Evolutionary conservation across 208 protist genomes (phyloP).

Genomic region (Leishmania arabica): DNA sequence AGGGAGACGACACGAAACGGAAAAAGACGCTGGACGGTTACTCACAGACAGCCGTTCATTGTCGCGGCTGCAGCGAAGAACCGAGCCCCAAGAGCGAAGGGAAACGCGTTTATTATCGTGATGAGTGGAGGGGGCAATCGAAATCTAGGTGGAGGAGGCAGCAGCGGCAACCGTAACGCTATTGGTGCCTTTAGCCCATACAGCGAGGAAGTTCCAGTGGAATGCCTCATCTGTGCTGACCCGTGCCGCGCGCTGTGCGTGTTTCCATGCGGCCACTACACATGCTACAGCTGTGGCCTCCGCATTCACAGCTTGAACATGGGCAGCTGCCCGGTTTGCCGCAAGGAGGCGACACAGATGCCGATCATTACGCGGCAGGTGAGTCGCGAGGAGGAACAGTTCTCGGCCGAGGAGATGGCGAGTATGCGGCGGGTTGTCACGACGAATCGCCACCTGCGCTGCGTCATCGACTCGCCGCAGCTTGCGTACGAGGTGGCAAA

Average conservation of each 20-base stretch:
- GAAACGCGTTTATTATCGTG: neutral
- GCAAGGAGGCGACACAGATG: constrained; percentile 33
- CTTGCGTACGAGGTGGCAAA: constrained; percentile 67
- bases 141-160: neutral
- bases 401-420: constrained; percentile 53
- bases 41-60: neutral
- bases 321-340: constrained; percentile 77
- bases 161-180: neutral
- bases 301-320: constrained; percentile 69
- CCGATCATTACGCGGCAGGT: constrained; percentile 60
- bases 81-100: neutral
- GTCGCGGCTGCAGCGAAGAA: neutral
- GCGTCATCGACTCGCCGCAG: constrained; percentile 50
- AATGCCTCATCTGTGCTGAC: constrained; percentile 86
- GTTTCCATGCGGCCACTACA: constrained; percentile 81
- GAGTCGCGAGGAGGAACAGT: constrained; percentile 54
- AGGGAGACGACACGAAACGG: neutral
- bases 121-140: constrained; percentile 2
- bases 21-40: neutral
- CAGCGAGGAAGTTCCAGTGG: constrained; percentile 36
- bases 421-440: constrained; percentile 33
- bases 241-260: constrained; percentile 69
- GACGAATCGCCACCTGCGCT: constrained; percentile 47
- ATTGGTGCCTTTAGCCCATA: neutral
- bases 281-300: constrained; percentile 85